Base-by-base conservation (phyloP, 805 yeast genomes). In the Maudiozyma barnettii region DNA sequence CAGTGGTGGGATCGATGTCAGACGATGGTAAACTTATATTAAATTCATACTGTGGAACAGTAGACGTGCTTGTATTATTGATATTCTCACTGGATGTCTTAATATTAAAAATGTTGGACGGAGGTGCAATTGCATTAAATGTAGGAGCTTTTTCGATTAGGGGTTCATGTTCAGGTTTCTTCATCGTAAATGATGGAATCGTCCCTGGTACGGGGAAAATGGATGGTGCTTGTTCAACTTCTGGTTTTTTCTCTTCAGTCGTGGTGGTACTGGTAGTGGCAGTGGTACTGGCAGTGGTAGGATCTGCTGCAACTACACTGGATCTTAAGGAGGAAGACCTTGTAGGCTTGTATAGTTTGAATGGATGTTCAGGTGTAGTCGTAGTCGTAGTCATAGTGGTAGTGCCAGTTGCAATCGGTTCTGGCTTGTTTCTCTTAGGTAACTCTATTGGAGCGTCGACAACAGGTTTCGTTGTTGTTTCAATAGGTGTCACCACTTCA, bases 311-410 rank as follows among this genome's bases (percentile, higher is more conserved):
- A 0, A 59, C 51, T 5, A 65, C 56, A 2, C 60, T 65, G 0
- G 62, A 53, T 14, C 72, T 60, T 42, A 70, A 50, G 0, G 72
- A 66, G 0, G 73, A 68, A 1, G 73, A 65, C 45, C 63, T 65
- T 19, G 46, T 50, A 7, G 73, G 73, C 46, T 67, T 66, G 48
- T 68, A 65, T 49, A 64, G 61, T 18, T 57, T 55, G 35, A 56
- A 53, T 7, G 43, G 35, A n/a, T 20, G 16, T 41, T 14, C 33
- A 7, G 10, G 13, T 20, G n/a, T 9, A 26, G 10, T 12, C 10
- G 30, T 26, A 26, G 8, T 26, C 8, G 8, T 26, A 23, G 26
- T 8, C 5, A 5, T 23, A 8, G 30, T 26, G 8, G 30, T 26
- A 4, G 30, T 6, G 5, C 18, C n/a, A 2, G 36, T 16, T 2